Evolutionary conservation across 2,329 filamentous ascomycete species (phyloP).

Genomic region (Pseudogymnoascus sp.): DNA sequence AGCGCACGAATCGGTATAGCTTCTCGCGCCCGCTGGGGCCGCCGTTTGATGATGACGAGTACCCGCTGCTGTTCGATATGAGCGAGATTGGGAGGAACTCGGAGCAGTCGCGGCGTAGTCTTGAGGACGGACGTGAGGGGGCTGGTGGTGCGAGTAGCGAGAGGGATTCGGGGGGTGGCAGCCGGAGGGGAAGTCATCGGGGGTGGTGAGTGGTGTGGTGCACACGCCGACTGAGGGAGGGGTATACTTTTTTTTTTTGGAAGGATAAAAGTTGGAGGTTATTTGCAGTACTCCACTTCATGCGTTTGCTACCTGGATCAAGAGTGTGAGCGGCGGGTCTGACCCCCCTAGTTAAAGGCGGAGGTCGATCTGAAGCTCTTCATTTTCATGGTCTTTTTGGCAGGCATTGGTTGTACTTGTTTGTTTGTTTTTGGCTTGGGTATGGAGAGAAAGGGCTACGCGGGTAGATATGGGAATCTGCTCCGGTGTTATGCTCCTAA

Average conservation of each 20-base stretch:
- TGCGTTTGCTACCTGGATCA: background rate
- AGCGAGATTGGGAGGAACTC: conserved; percentile 53
- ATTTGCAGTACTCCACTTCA: background rate
- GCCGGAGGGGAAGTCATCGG: conserved; percentile 24
- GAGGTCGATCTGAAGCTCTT: background rate
- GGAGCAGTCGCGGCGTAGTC: conserved; percentile 40
- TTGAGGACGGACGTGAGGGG: conserved; percentile 41
- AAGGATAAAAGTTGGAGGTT: background rate
- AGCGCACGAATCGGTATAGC: conserved; percentile 33
- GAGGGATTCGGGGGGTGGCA: conserved; percentile 24
- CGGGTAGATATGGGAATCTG: background rate
- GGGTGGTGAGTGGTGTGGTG: conserved; percentile 17
- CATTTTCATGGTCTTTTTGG: background rate
- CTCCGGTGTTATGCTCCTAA: background rate
- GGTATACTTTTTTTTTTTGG: background rate
- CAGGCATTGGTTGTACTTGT: background rate
- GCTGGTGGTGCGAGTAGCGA: conserved; percentile 17
- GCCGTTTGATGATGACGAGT: conserved; percentile 47
- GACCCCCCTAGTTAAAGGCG: background rate
- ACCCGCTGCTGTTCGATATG: conserved; percentile 61
- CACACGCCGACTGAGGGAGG: background rate
- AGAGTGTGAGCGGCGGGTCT: background rate
- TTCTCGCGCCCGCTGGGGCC: conserved; percentile 33
- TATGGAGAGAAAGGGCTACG: background rate
- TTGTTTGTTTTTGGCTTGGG: background rate